Percentiles rank a stretch among this genome's conserved stretches.
Conservation (phyloP, 345 rosid genomes). For the Trapa bicornis region DNA sequence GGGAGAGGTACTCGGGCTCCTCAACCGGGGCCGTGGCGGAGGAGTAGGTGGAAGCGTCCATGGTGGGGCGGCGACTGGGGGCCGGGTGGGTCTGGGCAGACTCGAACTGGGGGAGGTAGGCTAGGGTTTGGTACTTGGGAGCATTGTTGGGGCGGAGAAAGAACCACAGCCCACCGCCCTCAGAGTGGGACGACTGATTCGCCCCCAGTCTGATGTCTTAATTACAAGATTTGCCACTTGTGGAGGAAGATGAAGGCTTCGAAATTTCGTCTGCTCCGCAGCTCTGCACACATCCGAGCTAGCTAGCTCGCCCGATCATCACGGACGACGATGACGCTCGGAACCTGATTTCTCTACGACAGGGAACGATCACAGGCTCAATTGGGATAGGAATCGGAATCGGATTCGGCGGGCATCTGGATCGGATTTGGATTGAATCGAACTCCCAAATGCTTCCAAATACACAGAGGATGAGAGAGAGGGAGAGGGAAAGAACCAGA, state of each 20-base stretch:
- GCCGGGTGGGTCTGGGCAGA: constrained; percentile 20
- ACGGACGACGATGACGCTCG: not conserved
- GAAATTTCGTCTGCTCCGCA: not conserved
- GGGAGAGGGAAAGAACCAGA: not conserved
- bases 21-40: constrained; percentile 31
- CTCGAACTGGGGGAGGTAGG: constrained; percentile 41
- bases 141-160: constrained; percentile 51
- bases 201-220: constrained; percentile 71
- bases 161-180: constrained; percentile 64
- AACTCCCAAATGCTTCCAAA: not conserved
- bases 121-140: constrained; percentile 49
- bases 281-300: not conserved
- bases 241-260: not conserved
- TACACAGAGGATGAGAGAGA: too few relatives aligned
- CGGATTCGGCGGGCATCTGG: not conserved
- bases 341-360: not conserved
- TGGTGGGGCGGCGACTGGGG: constrained; percentile 9
- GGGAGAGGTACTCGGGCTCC: constrained; percentile 88
- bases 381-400: not conserved
- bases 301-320: constrained; percentile 3
- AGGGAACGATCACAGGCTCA: constrained; percentile 1
- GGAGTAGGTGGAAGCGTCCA: constrained; percentile 38
- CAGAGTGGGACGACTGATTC: constrained; percentile 73
- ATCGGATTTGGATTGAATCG: not conserved
- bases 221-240: constrained; percentile 14